Evolutionary conservation across 768 basidiomycete species (phyloP).

Genomic region (Collybia mongolica): DNA sequence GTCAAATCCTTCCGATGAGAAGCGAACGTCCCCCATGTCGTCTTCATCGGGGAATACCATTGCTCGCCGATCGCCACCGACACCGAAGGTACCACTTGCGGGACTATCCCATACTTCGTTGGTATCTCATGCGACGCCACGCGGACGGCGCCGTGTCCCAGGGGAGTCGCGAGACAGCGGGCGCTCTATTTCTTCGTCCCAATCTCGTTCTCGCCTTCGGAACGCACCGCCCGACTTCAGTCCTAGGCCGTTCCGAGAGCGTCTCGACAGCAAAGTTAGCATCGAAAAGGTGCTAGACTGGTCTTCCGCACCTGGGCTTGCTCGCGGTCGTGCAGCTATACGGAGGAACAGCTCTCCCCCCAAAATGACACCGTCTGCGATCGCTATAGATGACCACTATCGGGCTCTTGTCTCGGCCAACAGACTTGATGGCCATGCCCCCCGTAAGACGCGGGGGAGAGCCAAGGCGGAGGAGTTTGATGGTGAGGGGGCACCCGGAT

Average conservation of each 20-base stretch:
- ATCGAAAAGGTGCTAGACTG: slow-evolving; percentile 48
- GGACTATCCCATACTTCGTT: slow-evolving; percentile 21
- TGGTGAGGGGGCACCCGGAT: slow-evolving; percentile 57
- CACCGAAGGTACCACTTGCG: slow-evolving; percentile 48
- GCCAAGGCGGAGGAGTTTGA: slow-evolving; percentile 54
- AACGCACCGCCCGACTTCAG: slow-evolving; percentile 5
- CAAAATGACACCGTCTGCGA: slow-evolving; percentile 39
- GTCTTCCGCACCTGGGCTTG: slow-evolving; percentile 37
- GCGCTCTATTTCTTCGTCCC: slow-evolving; percentile 43
- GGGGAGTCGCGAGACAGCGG: slow-evolving; percentile 31
- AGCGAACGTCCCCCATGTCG: slow-evolving; percentile 40
- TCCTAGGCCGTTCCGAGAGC: slow-evolving; percentile 11
- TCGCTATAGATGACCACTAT: slow-evolving; percentile 25
- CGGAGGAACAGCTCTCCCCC: slow-evolving; percentile 63
- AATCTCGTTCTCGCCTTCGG: slow-evolving; percentile 29
- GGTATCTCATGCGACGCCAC: slow-evolving; percentile 41
- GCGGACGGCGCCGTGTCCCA: slow-evolving; percentile 49
- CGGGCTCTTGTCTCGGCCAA: slow-evolving; percentile 22
- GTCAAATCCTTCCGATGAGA: slow-evolving; percentile 31
- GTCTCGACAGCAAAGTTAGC: slow-evolving; percentile 18
- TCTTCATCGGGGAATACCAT: slow-evolving; percentile 47
- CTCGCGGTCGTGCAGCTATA: slow-evolving; percentile 47
- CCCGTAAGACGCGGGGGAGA: slow-evolving; percentile 48
- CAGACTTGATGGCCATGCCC: slow-evolving; percentile 19
- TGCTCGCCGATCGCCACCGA: slow-evolving; percentile 56